Conservation (phyloP, 192 early-diverging fungal genomes). For the Dissophora ornata region DNA sequence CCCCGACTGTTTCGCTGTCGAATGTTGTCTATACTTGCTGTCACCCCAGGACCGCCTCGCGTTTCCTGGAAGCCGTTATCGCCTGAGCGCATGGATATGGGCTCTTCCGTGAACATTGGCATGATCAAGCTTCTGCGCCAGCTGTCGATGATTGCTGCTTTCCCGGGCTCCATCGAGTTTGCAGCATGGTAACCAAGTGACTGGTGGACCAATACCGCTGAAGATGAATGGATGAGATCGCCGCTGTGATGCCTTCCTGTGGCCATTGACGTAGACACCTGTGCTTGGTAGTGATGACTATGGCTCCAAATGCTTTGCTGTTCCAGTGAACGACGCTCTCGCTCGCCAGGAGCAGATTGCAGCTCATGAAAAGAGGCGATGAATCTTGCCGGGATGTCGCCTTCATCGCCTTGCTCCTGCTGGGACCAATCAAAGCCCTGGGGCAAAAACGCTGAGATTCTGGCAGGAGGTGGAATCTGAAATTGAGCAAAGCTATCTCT, state of each 20-base stretch:
- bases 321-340: slow-evolving; percentile 16
- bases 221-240: slow-evolving; percentile 6
- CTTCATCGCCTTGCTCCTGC: neutral
- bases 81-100: neutral
- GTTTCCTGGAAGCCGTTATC: slow-evolving; percentile 1
- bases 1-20: too few species aligned
- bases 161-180: slow-evolving; percentile 27
- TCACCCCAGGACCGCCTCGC: too few species aligned
- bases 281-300: too few species aligned
- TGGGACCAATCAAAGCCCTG: slow-evolving; percentile 21
- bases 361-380: neutral
- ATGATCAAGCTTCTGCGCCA: slow-evolving; percentile 27
- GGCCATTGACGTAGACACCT: neutral
- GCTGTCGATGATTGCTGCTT: slow-evolving; percentile 38
- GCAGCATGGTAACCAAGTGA: slow-evolving; percentile 23
- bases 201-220: slow-evolving; percentile 15
- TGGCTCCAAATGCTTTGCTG: neutral
- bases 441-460: slow-evolving; percentile 18
- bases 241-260: neutral
- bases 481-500: slow-evolving; percentile 9
- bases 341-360: neutral
- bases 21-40: too few species aligned
- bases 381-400: slow-evolving; percentile 2
- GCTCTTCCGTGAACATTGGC: slow-evolving; percentile 9
- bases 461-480: slow-evolving; percentile 10